Evolutionary conservation across 495 filamentous ascomycete genomes (phyloP).

Genomic region (Trichocladium antarcticum): DNA sequence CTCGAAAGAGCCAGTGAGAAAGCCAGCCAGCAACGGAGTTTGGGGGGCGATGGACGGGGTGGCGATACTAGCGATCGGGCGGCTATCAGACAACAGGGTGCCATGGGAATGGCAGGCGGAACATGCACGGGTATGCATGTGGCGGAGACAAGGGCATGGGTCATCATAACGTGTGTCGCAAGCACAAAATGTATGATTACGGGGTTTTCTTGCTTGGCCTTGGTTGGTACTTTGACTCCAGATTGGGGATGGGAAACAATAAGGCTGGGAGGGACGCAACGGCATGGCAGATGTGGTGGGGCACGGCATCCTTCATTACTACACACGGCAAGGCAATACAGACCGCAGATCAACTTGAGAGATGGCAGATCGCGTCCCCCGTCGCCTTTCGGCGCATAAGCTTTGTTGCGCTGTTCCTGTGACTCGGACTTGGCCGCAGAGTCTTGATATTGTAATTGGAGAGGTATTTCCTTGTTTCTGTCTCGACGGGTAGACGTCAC

Average conservation of each 20-base stretch:
- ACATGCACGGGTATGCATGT: background rate
- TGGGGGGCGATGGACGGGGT: background rate
- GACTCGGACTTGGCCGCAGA: too few relatives aligned
- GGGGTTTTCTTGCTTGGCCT: background rate
- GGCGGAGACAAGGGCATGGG: background rate
- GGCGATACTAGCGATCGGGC: background rate
- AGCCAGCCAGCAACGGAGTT: constrained; percentile 8
- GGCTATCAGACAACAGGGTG: background rate
- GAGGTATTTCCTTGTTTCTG: too few relatives aligned
- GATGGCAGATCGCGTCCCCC: too few relatives aligned
- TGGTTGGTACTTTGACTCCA: constrained; percentile 3
- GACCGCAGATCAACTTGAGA: too few relatives aligned
- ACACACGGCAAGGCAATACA: too few relatives aligned
- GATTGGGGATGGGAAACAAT: constrained; percentile 1
- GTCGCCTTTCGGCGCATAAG: too few relatives aligned
- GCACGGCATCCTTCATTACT: background rate
- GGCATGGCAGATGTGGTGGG: background rate
- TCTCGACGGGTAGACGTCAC: too few relatives aligned
- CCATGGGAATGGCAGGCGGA: background rate
- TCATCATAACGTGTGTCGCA: too few relatives aligned
- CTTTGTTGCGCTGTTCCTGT: too few relatives aligned
- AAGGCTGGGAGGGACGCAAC: background rate
- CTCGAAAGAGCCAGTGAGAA: background rate
- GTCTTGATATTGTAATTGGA: too few relatives aligned
- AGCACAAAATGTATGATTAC: constrained; percentile 10